These are phyloP conservation scores for Citrus mangshanensis DNA, from an alignment of 345 rosid species.

Conservation along the genomic window DNA sequence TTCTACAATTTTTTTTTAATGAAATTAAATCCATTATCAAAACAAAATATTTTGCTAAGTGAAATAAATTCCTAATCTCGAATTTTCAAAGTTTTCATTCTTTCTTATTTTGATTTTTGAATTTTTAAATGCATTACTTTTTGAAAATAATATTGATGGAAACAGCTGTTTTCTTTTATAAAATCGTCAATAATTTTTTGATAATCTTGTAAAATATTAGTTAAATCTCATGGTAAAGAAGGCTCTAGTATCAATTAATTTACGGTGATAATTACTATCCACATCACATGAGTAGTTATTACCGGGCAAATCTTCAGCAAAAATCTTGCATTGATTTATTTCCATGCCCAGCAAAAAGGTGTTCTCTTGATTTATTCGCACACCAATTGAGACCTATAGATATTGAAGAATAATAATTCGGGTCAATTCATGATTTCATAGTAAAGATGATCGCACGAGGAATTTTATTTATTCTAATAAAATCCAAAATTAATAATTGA, in stretches of 20 bases:
- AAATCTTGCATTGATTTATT: conserved; percentile 15
- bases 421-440: not conserved
- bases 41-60: no score
- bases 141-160: not conserved
- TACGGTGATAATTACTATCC: not conserved
- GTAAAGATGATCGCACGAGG: not conserved
- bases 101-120: no score
- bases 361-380: no score
- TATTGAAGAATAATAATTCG: not conserved
- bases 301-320: conserved; percentile 12
- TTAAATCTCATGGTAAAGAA: no score
- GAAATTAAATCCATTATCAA: no score
- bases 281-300: not conserved
- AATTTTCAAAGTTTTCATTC: no score
- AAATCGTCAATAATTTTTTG: no score
- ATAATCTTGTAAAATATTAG: no score
- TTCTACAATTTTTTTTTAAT: no score
- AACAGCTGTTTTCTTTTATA: no score
- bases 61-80: no score
- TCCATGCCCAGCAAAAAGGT: not conserved
- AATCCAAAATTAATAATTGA: not conserved
- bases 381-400: not conserved
- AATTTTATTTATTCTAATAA: not conserved
- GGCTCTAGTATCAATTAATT: not conserved
- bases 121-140: not conserved